Conservation (phyloP, 2,329 filamentous ascomycete species). For the Teratosphaeria viscida region DNA sequence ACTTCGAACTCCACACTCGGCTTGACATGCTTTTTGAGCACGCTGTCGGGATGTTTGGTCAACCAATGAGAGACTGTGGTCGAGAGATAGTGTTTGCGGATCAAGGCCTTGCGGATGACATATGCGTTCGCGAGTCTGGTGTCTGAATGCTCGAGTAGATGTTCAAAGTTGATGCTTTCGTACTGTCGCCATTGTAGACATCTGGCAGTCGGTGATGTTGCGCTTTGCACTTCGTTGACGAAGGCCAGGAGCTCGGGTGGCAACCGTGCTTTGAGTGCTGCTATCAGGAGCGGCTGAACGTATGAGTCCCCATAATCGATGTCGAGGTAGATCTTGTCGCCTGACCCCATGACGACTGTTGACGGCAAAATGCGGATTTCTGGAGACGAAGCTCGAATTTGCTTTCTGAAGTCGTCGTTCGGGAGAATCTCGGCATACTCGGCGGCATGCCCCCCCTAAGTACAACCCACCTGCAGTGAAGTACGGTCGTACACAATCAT, state of each 20-base stretch:
- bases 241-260: conserved; percentile 32
- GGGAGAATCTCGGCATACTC: background rate
- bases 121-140: conserved; percentile 75
- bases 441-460: background rate
- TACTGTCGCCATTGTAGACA: conserved; percentile 77
- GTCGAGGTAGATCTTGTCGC: conserved; percentile 50
- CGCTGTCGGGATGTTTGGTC: conserved; percentile 65
- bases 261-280: conserved; percentile 56
- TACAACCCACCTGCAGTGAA: background rate
- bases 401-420: background rate
- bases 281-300: conserved; percentile 73
- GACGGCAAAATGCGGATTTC: background rate
- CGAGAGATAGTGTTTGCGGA: conserved; percentile 88
- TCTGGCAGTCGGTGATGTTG: conserved; percentile 21
- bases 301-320: conserved; percentile 81
- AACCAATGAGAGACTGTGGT: conserved; percentile 77
- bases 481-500: background rate
- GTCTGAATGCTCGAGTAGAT: conserved; percentile 50
- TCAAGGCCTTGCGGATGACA: conserved; percentile 89
- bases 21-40: conserved; percentile 61
- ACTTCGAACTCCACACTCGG: conserved; percentile 80
- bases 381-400: background rate
- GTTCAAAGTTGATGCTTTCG: conserved; percentile 76
- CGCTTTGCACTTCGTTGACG: conserved; percentile 41
- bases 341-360: background rate